Conservation (phyloP, 2,329 filamentous ascomycete genomes). For the Massarina eburnea region DNA sequence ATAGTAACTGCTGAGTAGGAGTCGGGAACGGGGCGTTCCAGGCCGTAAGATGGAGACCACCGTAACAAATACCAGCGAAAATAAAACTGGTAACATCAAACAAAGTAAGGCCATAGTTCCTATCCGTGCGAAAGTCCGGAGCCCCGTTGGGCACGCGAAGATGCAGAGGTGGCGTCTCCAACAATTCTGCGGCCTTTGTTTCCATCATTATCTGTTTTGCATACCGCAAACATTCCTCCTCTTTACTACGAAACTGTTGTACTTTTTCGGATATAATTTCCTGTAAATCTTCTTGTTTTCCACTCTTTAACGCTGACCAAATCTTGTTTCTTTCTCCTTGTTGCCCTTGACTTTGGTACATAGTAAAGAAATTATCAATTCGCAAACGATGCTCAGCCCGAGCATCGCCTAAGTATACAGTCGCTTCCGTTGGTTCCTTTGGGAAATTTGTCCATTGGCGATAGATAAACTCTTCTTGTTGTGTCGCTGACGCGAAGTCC, state of each 20-base stretch:
- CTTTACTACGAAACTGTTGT: background rate
- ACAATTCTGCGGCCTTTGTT: background rate
- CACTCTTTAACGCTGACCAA: too few species aligned
- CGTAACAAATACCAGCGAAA: slow-evolving; percentile 12
- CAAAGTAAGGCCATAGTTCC: too few species aligned
- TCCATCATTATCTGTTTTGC: too few species aligned
- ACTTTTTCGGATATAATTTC: too few species aligned
- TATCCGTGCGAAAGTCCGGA: background rate
- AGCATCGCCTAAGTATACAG: background rate
- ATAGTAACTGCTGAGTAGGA: slow-evolving; percentile 8
- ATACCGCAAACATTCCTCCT: background rate
- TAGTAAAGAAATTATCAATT: background rate
- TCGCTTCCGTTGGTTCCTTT: background rate
- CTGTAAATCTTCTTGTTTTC: too few species aligned
- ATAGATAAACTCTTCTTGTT: background rate
- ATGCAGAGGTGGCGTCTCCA: background rate
- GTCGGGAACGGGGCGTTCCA: slow-evolving; percentile 25
- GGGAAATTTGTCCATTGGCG: too few species aligned
- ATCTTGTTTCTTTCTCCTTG: background rate
- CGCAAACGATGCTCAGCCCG: background rate
- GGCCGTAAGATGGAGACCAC: slow-evolving; percentile 20
- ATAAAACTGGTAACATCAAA: background rate
- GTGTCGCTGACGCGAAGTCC: background rate
- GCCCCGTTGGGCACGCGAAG: background rate
- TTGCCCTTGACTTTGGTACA: background rate